These are phyloP conservation scores for Botryobasidium botryosum DNA, from an alignment of 768 basidiomycete species.

Conservation along the genomic window DNA sequence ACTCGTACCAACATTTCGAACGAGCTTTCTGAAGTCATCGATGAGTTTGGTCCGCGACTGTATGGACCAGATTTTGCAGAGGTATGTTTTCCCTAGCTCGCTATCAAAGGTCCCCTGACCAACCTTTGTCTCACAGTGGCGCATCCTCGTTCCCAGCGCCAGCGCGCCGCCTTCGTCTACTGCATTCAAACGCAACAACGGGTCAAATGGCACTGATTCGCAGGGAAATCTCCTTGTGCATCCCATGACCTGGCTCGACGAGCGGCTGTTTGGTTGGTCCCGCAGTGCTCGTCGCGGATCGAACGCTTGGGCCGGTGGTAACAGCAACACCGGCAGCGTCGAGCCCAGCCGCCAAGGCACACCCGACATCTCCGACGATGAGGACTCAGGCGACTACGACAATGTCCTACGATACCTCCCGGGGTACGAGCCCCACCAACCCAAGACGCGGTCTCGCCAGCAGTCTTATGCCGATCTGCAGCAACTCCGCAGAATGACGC, in stretches of 20 bases:
- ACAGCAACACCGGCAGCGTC: conserved; percentile 20
- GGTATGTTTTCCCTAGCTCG: conserved; percentile 25
- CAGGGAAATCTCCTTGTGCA: conserved; percentile 74
- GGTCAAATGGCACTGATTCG: conserved; percentile 67
- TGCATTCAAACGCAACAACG: conserved; percentile 62
- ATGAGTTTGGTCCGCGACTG: conserved; percentile 74
- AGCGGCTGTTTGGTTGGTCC: conserved; percentile 86
- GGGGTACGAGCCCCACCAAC: conserved; percentile 28
- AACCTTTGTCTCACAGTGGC: conserved; percentile 30
- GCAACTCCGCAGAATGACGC: conserved; percentile 26
- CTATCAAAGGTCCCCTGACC: background rate
- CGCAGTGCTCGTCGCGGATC: conserved; percentile 61
- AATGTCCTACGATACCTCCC: conserved; percentile 59
- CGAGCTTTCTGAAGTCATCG: conserved; percentile 67
- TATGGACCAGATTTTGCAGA: conserved; percentile 77
- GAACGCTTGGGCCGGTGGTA: conserved; percentile 63
- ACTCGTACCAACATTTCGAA: conserved; percentile 62
- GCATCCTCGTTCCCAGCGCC: conserved; percentile 71
- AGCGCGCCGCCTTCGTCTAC: conserved; percentile 67
- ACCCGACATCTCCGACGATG: conserved; percentile 63
- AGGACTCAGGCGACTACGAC: conserved; percentile 67
- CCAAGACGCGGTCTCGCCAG: conserved; percentile 28
- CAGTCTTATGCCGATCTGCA: conserved; percentile 75
- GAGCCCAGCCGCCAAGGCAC: conserved; percentile 37
- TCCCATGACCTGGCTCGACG: conserved; percentile 75